phyloP scores from a whole-genome alignment of 2,329 filamentous ascomycete species.

The Dactylellina drechsleri region DNA sequence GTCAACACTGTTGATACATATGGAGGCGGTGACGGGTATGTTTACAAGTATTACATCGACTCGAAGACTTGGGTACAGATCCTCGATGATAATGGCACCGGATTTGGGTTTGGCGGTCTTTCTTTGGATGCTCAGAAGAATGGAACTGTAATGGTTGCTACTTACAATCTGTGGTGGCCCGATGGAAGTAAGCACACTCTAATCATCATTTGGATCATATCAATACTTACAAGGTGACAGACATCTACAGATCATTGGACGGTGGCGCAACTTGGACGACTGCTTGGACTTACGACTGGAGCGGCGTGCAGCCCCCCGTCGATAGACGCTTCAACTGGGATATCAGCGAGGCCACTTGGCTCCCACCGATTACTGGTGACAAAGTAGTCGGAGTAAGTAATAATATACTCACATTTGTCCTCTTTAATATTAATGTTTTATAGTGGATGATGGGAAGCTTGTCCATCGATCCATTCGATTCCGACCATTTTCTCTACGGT shows the following conservation, averaged over 20 bases:
- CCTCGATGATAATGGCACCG: slow-evolving; percentile 64
- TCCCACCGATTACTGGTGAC: slow-evolving; percentile 44
- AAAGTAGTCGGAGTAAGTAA: slow-evolving; percentile 60
- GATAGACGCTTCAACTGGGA: slow-evolving; percentile 66
- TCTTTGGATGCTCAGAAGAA: slow-evolving; percentile 67
- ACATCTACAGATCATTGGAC: slow-evolving; percentile 69
- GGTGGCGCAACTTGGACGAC: slow-evolving; percentile 68
- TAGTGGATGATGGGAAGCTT: slow-evolving; percentile 73
- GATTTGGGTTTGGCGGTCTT: slow-evolving; percentile 69
- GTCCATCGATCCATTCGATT: slow-evolving; percentile 70
- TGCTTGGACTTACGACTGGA: slow-evolving; percentile 67
- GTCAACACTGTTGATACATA: slow-evolving; percentile 69
- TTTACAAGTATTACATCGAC: slow-evolving; percentile 68
- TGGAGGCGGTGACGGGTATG: slow-evolving; percentile 67
- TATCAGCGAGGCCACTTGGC: slow-evolving; percentile 61
- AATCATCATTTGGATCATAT: neutral
- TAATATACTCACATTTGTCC: too few relatives aligned
- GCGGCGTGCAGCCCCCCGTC: slow-evolving; percentile 61
- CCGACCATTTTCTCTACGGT: slow-evolving; percentile 71
- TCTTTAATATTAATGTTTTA: slow-evolving; percentile 58
- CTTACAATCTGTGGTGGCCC: slow-evolving; percentile 70
- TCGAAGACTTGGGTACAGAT: slow-evolving; percentile 68
- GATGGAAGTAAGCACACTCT: slow-evolving; percentile 62
- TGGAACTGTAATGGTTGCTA: slow-evolving; percentile 69
- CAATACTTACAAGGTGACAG: neutral